These are phyloP conservation scores for Solanum hybrid DNA, from an alignment of 305 asterid species.

Conservation along the genomic window DNA sequence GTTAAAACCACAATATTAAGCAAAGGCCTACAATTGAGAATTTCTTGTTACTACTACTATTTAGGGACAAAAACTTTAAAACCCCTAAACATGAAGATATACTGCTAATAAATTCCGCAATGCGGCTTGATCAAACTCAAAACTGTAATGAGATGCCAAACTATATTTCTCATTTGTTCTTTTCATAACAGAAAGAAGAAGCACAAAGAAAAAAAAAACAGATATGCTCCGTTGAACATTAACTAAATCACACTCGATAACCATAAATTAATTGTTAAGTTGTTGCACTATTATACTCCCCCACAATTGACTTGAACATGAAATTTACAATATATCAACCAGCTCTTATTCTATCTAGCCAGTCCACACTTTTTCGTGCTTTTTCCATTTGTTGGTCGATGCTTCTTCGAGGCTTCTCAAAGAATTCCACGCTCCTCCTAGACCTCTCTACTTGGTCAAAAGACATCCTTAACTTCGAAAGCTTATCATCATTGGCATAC, in stretches of 20 bases:
- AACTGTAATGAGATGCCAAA: background rate
- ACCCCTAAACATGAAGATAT: background rate
- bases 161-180: background rate
- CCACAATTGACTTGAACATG: conserved; percentile 1
- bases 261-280: conserved; percentile 3
- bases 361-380: conserved; percentile 73
- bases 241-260: background rate
- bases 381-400: conserved; percentile 63
- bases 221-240: conserved; percentile 1
- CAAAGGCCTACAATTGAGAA: background rate
- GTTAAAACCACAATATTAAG: background rate
- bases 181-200: background rate
- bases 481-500: conserved; percentile 48
- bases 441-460: conserved; percentile 73
- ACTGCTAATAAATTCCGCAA: background rate
- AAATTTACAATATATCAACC: conserved; percentile 30
- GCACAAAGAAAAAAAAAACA: background rate
- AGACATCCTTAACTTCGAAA: conserved; percentile 48
- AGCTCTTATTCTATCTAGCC: conserved; percentile 68
- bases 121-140: background rate
- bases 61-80: background rate
- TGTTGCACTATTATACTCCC: conserved; percentile 5
- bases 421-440: conserved; percentile 76
- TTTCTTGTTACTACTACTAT: background rate
- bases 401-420: conserved; percentile 76